Evolutionary conservation across 2,329 filamentous ascomycete species (phyloP).

Genomic region (Talaromyces atroroseus): DNA sequence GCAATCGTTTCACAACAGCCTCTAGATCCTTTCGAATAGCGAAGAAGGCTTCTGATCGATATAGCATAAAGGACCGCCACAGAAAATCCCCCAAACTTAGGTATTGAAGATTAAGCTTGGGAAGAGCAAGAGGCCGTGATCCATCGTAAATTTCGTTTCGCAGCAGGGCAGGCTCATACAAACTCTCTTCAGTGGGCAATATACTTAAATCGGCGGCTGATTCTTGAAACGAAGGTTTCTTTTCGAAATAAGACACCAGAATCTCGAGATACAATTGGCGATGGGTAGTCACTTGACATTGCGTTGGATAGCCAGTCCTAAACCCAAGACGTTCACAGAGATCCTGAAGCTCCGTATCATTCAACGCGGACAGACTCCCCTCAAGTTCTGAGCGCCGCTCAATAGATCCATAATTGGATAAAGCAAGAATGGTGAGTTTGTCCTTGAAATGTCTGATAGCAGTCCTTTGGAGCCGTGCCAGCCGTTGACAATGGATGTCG

Average conservation of each 20-base stretch:
- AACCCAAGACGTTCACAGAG: slow-evolving; percentile 70
- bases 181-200: slow-evolving; percentile 71
- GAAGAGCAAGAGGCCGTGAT: slow-evolving; percentile 78
- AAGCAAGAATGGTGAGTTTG: slow-evolving; percentile 81
- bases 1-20: slow-evolving; percentile 69
- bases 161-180: slow-evolving; percentile 74
- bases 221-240: slow-evolving; percentile 77
- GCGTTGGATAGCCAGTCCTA: slow-evolving; percentile 73
- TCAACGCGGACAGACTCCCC: slow-evolving; percentile 65
- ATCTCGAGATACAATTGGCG: slow-evolving; percentile 54
- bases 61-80: slow-evolving; percentile 88
- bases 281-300: slow-evolving; percentile 60
- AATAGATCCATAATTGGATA: slow-evolving; percentile 89
- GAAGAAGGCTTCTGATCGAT: slow-evolving; percentile 87
- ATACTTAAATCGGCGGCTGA: slow-evolving; percentile 63
- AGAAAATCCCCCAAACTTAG: slow-evolving; percentile 91
- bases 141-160: slow-evolving; percentile 85
- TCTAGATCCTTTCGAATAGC: slow-evolving; percentile 89
- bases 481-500: slow-evolving; percentile 67
- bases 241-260: slow-evolving; percentile 69
- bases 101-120: slow-evolving; percentile 94
- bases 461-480: slow-evolving; percentile 74
- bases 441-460: slow-evolving; percentile 78
- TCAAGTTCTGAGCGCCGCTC: slow-evolving; percentile 74
- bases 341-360: slow-evolving; percentile 66